Evolutionary conservation across 768 basidiomycete genomes (phyloP).

Genomic region (Suillus discolor): DNA sequence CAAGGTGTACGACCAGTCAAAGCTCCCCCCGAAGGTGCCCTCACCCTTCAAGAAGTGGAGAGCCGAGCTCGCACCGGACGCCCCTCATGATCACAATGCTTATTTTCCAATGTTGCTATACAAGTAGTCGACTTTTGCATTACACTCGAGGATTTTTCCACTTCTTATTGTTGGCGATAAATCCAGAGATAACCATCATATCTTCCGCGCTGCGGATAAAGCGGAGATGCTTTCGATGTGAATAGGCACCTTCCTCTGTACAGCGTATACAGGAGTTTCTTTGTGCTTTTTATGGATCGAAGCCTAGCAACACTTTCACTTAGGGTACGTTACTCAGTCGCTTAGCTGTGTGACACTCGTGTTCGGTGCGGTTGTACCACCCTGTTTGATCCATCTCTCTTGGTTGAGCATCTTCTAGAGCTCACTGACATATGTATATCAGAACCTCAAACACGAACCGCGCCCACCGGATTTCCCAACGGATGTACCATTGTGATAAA

Average conservation of each 20-base stretch:
- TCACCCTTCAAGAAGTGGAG: conserved; percentile 72
- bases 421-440: neutral
- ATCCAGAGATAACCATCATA: conserved; percentile 35
- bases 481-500: neutral
- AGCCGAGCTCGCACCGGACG: conserved; percentile 67
- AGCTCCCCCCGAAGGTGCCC: conserved; percentile 76
- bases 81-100: conserved; percentile 80
- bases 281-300: neutral
- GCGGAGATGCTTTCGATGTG: neutral
- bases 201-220: conserved; percentile 29
- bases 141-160: conserved; percentile 7
- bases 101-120: conserved; percentile 86
- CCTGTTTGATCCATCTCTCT: neutral
- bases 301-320: neutral
- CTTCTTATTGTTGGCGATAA: neutral
- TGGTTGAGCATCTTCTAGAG: neutral
- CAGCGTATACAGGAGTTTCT: neutral
- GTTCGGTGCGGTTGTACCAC: neutral
- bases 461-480: neutral
- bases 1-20: conserved; percentile 61
- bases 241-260: neutral
- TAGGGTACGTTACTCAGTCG: neutral
- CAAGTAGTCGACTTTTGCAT: conserved; percentile 35
- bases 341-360: neutral
- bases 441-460: neutral